These are phyloP conservation scores for Teratosphaeria zuluensis DNA, from an alignment of 2,329 filamentous ascomycete genomes.

Conservation along the genomic window DNA sequence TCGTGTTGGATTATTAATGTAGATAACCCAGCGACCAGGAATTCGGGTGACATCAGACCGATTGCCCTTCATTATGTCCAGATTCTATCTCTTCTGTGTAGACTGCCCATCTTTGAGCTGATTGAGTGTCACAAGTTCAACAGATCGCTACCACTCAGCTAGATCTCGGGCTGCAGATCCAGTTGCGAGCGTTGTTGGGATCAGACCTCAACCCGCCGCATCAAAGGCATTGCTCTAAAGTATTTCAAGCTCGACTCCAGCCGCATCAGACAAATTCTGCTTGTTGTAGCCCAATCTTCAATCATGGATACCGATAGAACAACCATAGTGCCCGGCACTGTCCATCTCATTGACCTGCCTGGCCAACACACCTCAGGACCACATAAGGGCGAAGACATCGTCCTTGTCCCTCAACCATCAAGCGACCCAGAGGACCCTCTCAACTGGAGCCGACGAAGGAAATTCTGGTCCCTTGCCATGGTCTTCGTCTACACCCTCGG, in stretches of 20 bases:
- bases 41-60: no score
- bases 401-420: conserved; percentile 32
- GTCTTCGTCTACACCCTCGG: conserved; percentile 40
- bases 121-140: no score
- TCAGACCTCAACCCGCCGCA: background rate
- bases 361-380: conserved; percentile 30
- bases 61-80: no score
- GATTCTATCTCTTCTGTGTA: no score
- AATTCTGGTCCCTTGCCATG: conserved; percentile 35
- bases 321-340: conserved; percentile 29
- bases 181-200: background rate
- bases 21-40: no score
- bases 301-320: background rate
- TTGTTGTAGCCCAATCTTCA: background rate
- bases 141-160: no score
- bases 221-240: background rate
- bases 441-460: conserved; percentile 27
- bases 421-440: conserved; percentile 26
- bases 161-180: background rate
- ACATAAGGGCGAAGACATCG: conserved; percentile 24
- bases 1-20: no score
- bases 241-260: background rate
- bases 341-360: conserved; percentile 35
- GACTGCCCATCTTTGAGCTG: no score
- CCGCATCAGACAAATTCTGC: background rate